A percentile compares a stretch with the other conserved stretches of the same genome.
Evolutionary conservation across 2,329 filamentous ascomycete species (phyloP).

Genomic region (Monosporascus sp.): DNA sequence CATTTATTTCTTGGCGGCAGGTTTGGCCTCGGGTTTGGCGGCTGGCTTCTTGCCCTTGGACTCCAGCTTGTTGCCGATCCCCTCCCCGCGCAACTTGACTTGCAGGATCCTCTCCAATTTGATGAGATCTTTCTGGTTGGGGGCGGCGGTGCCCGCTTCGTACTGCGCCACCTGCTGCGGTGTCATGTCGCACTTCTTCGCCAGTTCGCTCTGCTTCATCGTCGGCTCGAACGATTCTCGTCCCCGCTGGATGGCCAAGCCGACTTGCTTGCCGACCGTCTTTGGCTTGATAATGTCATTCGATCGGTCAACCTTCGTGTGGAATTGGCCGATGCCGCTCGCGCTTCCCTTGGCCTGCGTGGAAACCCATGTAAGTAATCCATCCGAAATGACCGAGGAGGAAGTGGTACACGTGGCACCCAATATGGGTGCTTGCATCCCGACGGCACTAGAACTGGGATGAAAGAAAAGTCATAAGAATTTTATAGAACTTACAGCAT

Average conservation of each 20-base stretch:
- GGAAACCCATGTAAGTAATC: conserved; percentile 9
- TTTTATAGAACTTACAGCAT: conserved; percentile 58
- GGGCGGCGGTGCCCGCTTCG: conserved; percentile 56
- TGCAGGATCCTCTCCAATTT: conserved; percentile 82
- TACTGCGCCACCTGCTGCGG: conserved; percentile 75
- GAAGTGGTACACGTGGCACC: background rate
- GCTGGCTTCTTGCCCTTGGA: conserved; percentile 56
- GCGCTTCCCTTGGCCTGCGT: conserved; percentile 39
- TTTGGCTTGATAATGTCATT: conserved; percentile 98
- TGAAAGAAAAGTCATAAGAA: background rate
- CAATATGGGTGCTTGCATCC: no score
- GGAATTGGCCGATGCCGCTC: conserved; percentile 78
- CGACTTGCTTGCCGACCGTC: conserved; percentile 76
- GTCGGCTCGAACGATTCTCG: conserved; percentile 82
- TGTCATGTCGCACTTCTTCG: conserved; percentile 86
- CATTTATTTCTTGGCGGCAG: conserved; percentile 2
- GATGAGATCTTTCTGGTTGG: conserved; percentile 77
- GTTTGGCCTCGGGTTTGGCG: no score
- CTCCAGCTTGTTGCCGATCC: conserved; percentile 74
- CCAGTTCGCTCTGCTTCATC: conserved; percentile 89
- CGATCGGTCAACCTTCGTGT: conserved; percentile 95
- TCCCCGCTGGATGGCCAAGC: conserved; percentile 74
- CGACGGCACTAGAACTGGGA: background rate
- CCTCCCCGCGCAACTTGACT: conserved; percentile 77
- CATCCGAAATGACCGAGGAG: background rate